These are phyloP conservation scores for Pharus latifolius DNA, from an alignment of 176 grass and related monocot species.

Conservation along the genomic window DNA sequence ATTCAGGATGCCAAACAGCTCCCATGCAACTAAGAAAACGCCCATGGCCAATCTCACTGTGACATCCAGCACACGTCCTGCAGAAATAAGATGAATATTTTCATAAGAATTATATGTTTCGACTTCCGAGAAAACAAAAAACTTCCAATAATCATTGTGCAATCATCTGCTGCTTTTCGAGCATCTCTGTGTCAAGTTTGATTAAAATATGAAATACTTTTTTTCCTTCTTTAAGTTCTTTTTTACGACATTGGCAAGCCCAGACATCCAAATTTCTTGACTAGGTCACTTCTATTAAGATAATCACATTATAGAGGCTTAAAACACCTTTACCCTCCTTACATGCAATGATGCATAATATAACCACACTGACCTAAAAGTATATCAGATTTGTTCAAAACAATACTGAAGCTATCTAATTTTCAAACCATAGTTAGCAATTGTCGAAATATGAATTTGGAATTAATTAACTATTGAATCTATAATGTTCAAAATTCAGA, in stretches of 20 bases:
- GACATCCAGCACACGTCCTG: constrained; percentile 77
- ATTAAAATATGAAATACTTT: neutral
- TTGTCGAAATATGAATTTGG: neutral
- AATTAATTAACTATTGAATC: neutral
- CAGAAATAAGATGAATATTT: constrained; percentile 12
- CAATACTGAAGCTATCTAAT: neutral
- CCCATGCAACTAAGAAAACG: constrained; percentile 83
- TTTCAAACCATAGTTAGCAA: neutral
- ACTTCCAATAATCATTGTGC: neutral
- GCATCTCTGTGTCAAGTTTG: neutral
- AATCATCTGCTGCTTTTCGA: neutral
- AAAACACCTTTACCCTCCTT: neutral
- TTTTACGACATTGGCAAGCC: neutral
- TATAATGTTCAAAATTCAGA: neutral
- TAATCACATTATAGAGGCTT: neutral
- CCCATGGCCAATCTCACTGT: constrained; percentile 68
- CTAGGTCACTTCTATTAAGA: neutral
- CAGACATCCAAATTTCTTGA: neutral
- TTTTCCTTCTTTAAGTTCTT: neutral
- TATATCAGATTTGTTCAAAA: neutral
- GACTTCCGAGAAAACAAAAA: neutral
- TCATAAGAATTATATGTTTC: neutral
- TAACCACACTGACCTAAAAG: neutral
- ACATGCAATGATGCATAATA: neutral
- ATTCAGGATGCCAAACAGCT: constrained; percentile 89